Evolutionary conservation across 106 monocot species (phyloP), one percentile per base, ranked within the genome.

Genomic region (Platanthera zijinensis): DNA sequence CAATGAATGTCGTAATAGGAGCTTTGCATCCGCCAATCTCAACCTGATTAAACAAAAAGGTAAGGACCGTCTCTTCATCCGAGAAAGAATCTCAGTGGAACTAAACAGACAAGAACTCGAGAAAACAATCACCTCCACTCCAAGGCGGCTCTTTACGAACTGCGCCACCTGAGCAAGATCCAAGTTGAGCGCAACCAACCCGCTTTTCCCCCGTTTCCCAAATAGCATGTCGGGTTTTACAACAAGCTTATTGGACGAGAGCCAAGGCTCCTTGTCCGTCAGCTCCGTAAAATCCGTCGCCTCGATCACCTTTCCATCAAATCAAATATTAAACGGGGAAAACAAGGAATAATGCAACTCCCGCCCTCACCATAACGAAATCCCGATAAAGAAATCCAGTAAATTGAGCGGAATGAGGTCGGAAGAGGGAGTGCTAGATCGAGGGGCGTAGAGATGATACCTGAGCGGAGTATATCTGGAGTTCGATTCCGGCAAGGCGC

Each of bases 21-120:
- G 97, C 97, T 78, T 94, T 99, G 85, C 93, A 99, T 4, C 97
- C 97, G n/a, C 94, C 97, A 89, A 94, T 94, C 81, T 99, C 97
- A 83, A 99, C 86, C 96, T 96, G 80, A 73, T 3, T 57, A 72
- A 46, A 72, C 25, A 68, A 48, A 56, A 61, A 32, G n/a, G 10
- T 7, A 70, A 48, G 51, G 10, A 14, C 46, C 51, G 49, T 46
- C 22, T 19, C 5, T 47, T 52, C 13, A 78, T 18, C 51, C 67
- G 10, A 28, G 61, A 22, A 19, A 8, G 53, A 28, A 49, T 28
- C 4, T 39, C 1, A 76, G 7, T 4, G 22, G 68, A 28, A 17
- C 11, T 21, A 18, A 79, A 72, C 13, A 49, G 3, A 9, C 22
- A 5, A 32, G 30, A 13, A 15, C 32, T 7, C 5, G 19, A 48